These are phyloP conservation scores for Phytophthora quininea DNA, from an alignment of 352 stramenopile species.

Conservation along the genomic window DNA sequence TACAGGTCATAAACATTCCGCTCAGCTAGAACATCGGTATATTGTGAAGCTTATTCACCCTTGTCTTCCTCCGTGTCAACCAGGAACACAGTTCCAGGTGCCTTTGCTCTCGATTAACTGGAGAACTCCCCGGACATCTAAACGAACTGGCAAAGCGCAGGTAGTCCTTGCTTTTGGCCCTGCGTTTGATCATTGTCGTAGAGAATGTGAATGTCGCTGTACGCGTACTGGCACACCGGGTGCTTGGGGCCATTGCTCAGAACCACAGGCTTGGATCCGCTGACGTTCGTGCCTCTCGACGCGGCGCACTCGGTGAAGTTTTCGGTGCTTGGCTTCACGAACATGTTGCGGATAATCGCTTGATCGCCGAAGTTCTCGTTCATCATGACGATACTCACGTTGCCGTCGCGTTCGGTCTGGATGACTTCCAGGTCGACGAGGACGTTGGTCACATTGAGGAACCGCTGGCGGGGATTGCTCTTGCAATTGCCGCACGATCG, in stretches of 20 bases:
- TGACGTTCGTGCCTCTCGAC: slow-evolving; percentile 26
- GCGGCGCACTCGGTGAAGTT: slow-evolving; percentile 37
- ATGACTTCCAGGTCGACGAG: slow-evolving; percentile 29
- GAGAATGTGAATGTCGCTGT: slow-evolving; percentile 29
- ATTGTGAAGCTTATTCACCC: too few species aligned
- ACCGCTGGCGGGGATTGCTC: slow-evolving; percentile 38
- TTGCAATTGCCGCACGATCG: slow-evolving; percentile 45
- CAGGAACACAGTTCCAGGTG: neutral
- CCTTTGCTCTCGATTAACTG: neutral
- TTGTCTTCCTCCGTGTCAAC: too few species aligned
- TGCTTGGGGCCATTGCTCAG: slow-evolving; percentile 29
- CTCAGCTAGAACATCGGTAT: too few species aligned
- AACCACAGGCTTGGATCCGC: slow-evolving; percentile 14
- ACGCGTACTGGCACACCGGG: slow-evolving; percentile 31
- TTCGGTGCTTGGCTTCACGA: slow-evolving; percentile 23
- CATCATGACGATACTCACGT: slow-evolving; percentile 47
- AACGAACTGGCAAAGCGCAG: too few species aligned
- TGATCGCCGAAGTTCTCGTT: slow-evolving; percentile 46
- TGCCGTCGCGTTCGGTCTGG: slow-evolving; percentile 34
- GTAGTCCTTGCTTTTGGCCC: neutral
- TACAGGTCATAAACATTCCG: too few species aligned
- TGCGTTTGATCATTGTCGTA: slow-evolving; percentile 4
- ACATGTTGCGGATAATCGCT: slow-evolving; percentile 43
- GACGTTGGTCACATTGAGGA: slow-evolving; percentile 44
- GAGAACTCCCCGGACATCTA: too few species aligned